Evolutionary conservation across 345 rosid species (phyloP), one percentile per base, ranked within the genome.

Genomic region (Populus alba): DNA sequence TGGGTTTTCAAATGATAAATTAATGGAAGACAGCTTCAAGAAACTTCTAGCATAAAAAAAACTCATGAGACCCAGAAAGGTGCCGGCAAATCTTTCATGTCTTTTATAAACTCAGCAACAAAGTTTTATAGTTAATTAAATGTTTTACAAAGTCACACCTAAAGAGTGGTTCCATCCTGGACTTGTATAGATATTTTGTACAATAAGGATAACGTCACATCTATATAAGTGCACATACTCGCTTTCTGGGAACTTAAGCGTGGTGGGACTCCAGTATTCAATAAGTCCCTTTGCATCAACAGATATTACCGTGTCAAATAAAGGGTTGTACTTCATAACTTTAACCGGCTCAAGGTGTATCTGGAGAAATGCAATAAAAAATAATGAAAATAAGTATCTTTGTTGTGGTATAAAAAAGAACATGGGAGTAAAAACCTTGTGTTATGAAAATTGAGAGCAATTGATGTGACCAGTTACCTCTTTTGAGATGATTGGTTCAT

Each of bases 221-320:
- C 20, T 62, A 73, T 43, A 77, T 45, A 55, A 10, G 63, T 9
- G 68, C 62, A 86, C 98, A 82, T 90, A 93, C 98, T 88, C 93
- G 80, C 83, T 88, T 86, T 90, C 97, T 4, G 99, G 99, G 74
- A 96, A 96, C 79, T 83, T 82, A 70, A 94, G 86, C 2, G 97
- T 91, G 45, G 86, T 22, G 80, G 98, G 90, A 70, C 81, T 88
- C 98, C 98, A 96, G 80, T 96, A 94, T 87, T 96, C 99, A 31
- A 96, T 90, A 71, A 96, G 84, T 82, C 97, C 99, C 81, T 86
- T 92, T 23, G 80, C 78, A 78, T 96, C 98, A 67, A 91, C 97
- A 86, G 97, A 94, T 78, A 94, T 87, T 80, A 96, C 93, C 16
- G 90, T 79, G 85, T 96, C 91, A 70, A 84, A 87, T 39, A 82